phyloP scores from a whole-genome alignment of 352 stramenopile species.

The Globisporangium paddicum region DNA sequence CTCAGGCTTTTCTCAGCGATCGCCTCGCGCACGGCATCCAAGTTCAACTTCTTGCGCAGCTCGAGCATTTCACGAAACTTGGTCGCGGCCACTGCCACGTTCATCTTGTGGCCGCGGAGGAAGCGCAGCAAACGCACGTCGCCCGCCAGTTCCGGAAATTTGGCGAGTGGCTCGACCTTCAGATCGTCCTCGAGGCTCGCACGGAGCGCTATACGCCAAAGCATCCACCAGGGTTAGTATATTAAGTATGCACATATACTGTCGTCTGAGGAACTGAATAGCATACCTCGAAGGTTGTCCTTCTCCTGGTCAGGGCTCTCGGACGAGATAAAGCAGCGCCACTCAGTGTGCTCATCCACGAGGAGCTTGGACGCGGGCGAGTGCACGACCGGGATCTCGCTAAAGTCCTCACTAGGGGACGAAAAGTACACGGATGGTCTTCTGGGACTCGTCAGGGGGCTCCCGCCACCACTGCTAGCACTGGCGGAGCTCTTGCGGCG shows the following conservation, averaged over 20 bases:
- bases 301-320: constrained; percentile 58
- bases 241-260: no score
- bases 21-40: constrained; percentile 54
- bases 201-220: constrained; percentile 34
- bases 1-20: constrained; percentile 47
- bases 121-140: constrained; percentile 68
- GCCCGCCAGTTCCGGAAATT: constrained; percentile 47
- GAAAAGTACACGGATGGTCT: background rate
- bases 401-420: constrained; percentile 21
- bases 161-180: constrained; percentile 24
- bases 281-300: constrained; percentile 48
- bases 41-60: constrained; percentile 44
- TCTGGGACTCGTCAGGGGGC: background rate
- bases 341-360: constrained; percentile 55
- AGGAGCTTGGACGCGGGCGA: constrained; percentile 48
- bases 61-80: constrained; percentile 67
- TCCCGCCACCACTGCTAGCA: background rate
- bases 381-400: constrained; percentile 60
- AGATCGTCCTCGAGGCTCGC: constrained; percentile 61
- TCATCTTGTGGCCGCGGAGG: constrained; percentile 69
- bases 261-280: background rate
- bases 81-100: constrained; percentile 51
- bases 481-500: constrained; percentile 12
- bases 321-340: constrained; percentile 63
- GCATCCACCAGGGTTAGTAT: background rate